Evolutionary conservation across 2,329 filamentous ascomycete genomes (phyloP).

Genomic region (Endoconidiophora laricicola): DNA sequence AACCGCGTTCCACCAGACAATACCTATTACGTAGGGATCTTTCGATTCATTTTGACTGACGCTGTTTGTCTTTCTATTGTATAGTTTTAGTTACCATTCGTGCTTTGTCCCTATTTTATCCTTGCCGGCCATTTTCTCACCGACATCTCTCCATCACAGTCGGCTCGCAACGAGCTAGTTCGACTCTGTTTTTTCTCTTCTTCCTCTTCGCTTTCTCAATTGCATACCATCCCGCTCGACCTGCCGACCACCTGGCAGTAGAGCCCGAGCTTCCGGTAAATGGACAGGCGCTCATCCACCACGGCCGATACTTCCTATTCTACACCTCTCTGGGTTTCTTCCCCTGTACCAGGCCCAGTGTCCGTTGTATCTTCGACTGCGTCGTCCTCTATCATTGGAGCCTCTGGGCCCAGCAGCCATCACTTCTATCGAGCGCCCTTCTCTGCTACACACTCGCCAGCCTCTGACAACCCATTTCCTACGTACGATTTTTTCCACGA

Average conservation of each 20-base stretch:
- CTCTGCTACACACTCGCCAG: slow-evolving; percentile 1
- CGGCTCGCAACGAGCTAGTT: not conserved
- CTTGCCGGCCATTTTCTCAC: slow-evolving; percentile 3
- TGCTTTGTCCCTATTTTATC: slow-evolving; percentile 4
- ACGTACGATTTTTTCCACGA: slow-evolving; percentile 1
- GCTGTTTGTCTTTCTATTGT: not conserved
- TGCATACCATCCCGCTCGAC: slow-evolving; percentile 4
- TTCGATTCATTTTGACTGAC: not conserved
- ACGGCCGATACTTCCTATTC: slow-evolving; percentile 32
- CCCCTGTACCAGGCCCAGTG: slow-evolving; percentile 11
- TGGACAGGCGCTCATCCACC: slow-evolving; percentile 34
- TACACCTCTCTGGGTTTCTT: slow-evolving; percentile 25
- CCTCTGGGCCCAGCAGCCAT: slow-evolving; percentile 7
- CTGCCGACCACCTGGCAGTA: slow-evolving; percentile 14
- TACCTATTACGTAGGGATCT: too few species aligned
- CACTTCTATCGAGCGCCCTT: slow-evolving; percentile 1
- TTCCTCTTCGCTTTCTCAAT: not conserved
- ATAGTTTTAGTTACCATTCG: not conserved
- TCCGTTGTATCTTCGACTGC: slow-evolving; percentile 6
- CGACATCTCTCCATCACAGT: not conserved
- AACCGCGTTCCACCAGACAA: too few species aligned
- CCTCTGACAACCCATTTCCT: too few species aligned
- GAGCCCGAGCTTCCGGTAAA: slow-evolving; percentile 22
- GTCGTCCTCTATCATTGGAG: slow-evolving; percentile 5
- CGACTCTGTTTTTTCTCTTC: not conserved